Evolutionary conservation across 805 yeast genomes (phyloP).

Genomic region (Tetrapisispora fleetii): DNA sequence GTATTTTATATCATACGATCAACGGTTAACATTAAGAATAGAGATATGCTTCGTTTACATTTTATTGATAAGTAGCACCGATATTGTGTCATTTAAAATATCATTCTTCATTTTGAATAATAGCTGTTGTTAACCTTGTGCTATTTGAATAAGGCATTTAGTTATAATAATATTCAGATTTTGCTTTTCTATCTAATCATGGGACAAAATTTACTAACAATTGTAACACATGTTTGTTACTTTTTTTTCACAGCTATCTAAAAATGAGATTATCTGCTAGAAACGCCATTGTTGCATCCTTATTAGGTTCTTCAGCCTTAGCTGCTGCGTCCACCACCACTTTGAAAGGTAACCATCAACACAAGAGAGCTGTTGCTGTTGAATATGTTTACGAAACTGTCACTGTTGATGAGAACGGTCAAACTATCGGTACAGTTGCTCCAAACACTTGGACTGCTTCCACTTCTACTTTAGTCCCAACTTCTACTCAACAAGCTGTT

Average conservation of each 20-base stretch:
- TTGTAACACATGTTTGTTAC: background rate
- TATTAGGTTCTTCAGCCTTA: constrained; percentile 23
- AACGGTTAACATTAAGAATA: no score
- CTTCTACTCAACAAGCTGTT: constrained; percentile 3
- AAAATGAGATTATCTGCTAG: constrained; percentile 29
- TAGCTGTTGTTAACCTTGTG: no score
- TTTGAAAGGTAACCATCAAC: constrained; percentile 34
- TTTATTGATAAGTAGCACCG: no score
- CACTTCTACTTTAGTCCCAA: constrained; percentile 17
- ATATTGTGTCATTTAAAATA: no score
- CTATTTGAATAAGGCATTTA: no score
- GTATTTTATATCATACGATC: no score
- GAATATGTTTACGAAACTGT: constrained; percentile 47
- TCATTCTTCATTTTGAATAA: no score
- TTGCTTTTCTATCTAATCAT: no score
- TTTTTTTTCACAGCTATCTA: background rate
- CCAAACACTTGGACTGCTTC: constrained; percentile 11
- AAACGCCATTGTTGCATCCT: constrained; percentile 21
- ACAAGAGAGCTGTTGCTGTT: constrained; percentile 43
- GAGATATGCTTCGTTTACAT: no score
- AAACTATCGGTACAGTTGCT: constrained; percentile 29
- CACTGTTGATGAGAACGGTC: constrained; percentile 41
- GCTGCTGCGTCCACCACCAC: constrained; percentile 18
- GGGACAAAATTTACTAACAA: background rate
- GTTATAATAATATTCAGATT: background rate